Evolutionary conservation across 257 asterid species (phyloP).

Genomic region (Solanum sejunctum): DNA sequence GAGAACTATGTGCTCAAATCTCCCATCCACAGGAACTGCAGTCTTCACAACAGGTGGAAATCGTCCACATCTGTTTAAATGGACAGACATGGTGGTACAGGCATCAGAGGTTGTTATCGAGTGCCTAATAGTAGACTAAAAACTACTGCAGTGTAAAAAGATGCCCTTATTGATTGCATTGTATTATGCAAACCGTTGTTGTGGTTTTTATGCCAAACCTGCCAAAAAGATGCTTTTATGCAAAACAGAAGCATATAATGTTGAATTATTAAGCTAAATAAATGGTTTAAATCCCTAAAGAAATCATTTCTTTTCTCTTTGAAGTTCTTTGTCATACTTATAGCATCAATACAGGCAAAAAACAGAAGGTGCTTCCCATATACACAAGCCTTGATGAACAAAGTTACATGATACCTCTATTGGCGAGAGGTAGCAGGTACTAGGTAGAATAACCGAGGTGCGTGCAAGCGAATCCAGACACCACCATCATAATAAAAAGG

Average conservation of each 20-base stretch:
- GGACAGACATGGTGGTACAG: neutral
- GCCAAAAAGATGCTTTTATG: neutral
- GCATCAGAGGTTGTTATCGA: neutral
- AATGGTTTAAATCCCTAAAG: neutral
- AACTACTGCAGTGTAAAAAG: neutral
- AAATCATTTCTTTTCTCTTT: too few relatives aligned
- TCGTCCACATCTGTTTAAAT: slow-evolving; percentile 46
- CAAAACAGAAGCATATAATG: neutral
- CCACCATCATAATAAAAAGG: neutral
- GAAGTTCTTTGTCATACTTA: too few relatives aligned
- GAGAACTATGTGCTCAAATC: slow-evolving; percentile 86
- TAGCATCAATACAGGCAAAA: neutral
- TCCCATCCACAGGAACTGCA: slow-evolving; percentile 87
- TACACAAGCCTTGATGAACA: neutral
- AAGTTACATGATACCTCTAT: neutral
- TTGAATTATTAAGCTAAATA: neutral
- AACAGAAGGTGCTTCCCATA: neutral
- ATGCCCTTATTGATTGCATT: neutral
- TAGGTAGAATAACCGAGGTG: neutral
- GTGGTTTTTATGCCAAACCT: neutral
- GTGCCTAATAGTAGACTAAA: neutral
- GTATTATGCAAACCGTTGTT: neutral
- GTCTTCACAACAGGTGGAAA: slow-evolving; percentile 73
- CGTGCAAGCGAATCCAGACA: neutral
- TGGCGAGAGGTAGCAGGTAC: neutral